Percentiles rank a stretch among this genome's conserved stretches.
These are phyloP conservation scores for Candida nitratophila DNA, from an alignment of 805 yeast genomes.

Conservation along the genomic window DNA sequence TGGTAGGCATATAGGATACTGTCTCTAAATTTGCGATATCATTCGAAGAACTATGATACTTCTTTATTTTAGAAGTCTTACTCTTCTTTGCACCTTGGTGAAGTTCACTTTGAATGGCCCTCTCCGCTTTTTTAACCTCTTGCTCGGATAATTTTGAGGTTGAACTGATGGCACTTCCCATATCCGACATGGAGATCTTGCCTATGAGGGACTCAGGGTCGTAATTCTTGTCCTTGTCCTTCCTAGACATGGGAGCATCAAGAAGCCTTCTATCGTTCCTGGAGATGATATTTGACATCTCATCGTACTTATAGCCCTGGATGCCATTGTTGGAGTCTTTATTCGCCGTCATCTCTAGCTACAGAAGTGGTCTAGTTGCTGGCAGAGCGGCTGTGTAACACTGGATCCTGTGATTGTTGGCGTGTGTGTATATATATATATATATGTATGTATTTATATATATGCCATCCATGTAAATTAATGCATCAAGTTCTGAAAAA, in stretches of 20 bases:
- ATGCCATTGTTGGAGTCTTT: not conserved
- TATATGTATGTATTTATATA: no score
- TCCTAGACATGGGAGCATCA: conserved; percentile 31
- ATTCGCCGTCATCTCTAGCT: not conserved
- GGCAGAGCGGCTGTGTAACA: no score
- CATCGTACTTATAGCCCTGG: conserved; percentile 49
- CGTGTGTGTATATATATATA: no score
- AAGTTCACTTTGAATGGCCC: conserved; percentile 3
- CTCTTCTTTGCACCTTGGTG: conserved; percentile 3
- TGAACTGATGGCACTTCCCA: conserved; percentile 44
- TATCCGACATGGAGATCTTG: conserved; percentile 54
- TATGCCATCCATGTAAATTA: no score
- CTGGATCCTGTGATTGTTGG: no score
- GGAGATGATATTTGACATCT: conserved; percentile 73
- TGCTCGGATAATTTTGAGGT: conserved; percentile 3
- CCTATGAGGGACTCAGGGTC: conserved; percentile 73
- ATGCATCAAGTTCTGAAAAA: no score
- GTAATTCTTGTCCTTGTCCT: conserved; percentile 40
- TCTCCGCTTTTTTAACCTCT: conserved; percentile 11
- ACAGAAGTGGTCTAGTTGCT: no score
- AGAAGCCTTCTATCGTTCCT: conserved; percentile 48
- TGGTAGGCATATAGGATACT: conserved; percentile 57
- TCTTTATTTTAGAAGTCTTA: conserved; percentile 5
- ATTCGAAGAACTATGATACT: conserved; percentile 18
- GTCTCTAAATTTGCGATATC: conserved; percentile 35